Base-by-base conservation (phyloP, 176 grass and related monocot genomes). In the Cenchrus fungigraminus region DNA sequence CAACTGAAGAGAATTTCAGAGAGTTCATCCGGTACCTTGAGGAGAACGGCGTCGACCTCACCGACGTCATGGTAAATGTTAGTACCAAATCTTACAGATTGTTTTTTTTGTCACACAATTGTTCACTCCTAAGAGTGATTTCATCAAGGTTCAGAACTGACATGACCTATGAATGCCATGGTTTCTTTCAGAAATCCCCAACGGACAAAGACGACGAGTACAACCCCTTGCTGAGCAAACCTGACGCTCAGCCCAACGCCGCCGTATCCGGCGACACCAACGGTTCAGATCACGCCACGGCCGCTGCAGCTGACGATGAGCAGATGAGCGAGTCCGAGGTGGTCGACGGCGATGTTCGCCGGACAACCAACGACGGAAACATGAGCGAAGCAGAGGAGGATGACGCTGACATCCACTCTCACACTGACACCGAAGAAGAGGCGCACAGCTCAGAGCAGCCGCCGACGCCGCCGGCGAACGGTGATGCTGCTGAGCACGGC, bases 1-100 rank as follows among this genome's bases (percentile, higher is more conserved):
- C 94, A 11, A 97, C 91, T 0, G 92, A 97, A 67, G 94, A 97
- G 76, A 93, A 97, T 70, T 94, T 97, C 91, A 87, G 80, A 73
- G 94, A 94, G 6, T 97, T 97, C 66, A 86, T 92, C 19, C 85
- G 57, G 12, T 94, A 86, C 74, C 94, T 97, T 14, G 49, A 80
- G 20, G 90, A 97, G 72, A 92, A 87, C 40, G 64, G 68, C 5
- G 89, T 94, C 12, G 80, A 94, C 72, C 75, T 94, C 19, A 85
- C 85, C 9, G 65, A 85, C 62, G 90, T 92, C 89, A 88, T 88
- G 90, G 94, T 94, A 97, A 79, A 83, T 68, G 17, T 31, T 19
- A 55, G 50, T 61, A 61, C 20, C 49, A 25, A 55, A 68, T 74
- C 29, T 68, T 14, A 42, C 37, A 37, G 59, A 1, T 72, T 9